Evolutionary conservation across 768 basidiomycete genomes (phyloP).

Genomic region (Amanita subjunquillea): DNA sequence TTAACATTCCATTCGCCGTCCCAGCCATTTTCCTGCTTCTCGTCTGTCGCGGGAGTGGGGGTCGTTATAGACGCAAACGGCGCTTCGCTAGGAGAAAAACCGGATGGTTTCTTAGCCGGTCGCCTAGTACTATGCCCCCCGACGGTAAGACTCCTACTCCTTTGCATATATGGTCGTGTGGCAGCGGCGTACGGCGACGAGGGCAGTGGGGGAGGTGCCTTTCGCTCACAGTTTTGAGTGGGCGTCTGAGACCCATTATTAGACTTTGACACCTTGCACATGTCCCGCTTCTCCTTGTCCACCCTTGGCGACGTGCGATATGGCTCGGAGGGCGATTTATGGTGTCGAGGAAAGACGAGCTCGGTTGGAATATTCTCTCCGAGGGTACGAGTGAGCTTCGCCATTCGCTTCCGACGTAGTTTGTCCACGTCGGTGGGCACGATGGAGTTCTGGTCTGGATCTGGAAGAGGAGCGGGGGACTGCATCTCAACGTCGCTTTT

Average conservation of each 20-base stretch:
- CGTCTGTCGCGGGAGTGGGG: no score
- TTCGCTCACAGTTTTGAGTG: neutral
- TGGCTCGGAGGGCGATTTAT: neutral
- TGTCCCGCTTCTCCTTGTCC: neutral
- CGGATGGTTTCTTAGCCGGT: neutral
- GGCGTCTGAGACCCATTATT: neutral
- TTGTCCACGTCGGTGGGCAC: neutral
- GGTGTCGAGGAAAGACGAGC: constrained; percentile 23
- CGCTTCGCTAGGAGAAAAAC: neutral
- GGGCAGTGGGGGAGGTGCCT: neutral
- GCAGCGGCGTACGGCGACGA: neutral
- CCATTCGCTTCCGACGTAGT: constrained; percentile 27
- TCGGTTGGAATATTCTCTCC: constrained; percentile 43
- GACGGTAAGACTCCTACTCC: neutral
- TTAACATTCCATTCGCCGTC: constrained; percentile 3
- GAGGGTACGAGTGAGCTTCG: constrained; percentile 39
- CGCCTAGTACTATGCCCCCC: neutral
- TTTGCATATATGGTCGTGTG: neutral
- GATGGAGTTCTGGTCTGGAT: neutral
- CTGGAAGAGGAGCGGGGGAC: neutral
- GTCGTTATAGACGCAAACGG: neutral
- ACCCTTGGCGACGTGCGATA: neutral
- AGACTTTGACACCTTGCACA: neutral
- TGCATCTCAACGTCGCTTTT: neutral
- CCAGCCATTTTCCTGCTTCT: neutral